Percentiles rank a stretch among this genome's conserved stretches.
Evolutionary conservation across 2,329 filamentous ascomycete genomes (phyloP).

Genomic region (Incumbomyces delicatus): DNA sequence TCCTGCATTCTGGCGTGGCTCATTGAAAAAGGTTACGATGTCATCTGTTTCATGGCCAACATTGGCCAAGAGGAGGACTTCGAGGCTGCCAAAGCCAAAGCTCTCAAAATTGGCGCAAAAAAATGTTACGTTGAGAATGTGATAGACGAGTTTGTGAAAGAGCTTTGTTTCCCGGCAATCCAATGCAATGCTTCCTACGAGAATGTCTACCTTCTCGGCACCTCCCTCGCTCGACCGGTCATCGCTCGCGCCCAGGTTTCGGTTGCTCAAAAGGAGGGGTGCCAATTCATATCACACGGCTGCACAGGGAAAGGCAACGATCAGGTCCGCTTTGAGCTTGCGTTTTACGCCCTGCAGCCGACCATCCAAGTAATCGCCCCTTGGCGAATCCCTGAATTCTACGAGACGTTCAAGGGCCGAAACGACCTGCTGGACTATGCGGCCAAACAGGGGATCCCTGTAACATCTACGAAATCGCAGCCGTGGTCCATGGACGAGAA

Average conservation of each 20-base stretch:
- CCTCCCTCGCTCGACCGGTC: constrained; percentile 33
- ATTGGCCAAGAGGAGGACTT: constrained; percentile 66
- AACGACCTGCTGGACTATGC: constrained; percentile 42
- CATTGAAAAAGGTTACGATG: constrained; percentile 43
- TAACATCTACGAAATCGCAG: constrained; percentile 36
- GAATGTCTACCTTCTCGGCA: constrained; percentile 20
- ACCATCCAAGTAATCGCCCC: constrained; percentile 39
- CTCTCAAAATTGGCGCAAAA: constrained; percentile 56
- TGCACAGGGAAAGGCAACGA: constrained; percentile 40
- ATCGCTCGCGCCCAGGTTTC: constrained; percentile 37
- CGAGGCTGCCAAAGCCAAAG: constrained; percentile 59
- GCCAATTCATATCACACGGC: constrained; percentile 32
- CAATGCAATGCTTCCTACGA: constrained; percentile 49
- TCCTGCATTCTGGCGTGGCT: constrained; percentile 44
- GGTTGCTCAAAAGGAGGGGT: constrained; percentile 34
- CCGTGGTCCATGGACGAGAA: constrained; percentile 59
- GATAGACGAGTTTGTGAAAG: constrained; percentile 65
- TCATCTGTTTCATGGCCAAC: constrained; percentile 60
- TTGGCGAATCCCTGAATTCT: constrained; percentile 41
- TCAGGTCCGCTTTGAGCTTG: constrained; percentile 41
- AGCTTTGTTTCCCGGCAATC: constrained; percentile 70
- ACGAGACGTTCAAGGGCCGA: constrained; percentile 39
- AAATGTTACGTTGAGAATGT: constrained; percentile 50
- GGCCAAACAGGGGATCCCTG: constrained; percentile 36
- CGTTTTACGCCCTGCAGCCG: constrained; percentile 39